Evolutionary conservation across 1,284 basidiomycete genomes (phyloP).

Genomic region (Acaromyces ingoldii): DNA sequence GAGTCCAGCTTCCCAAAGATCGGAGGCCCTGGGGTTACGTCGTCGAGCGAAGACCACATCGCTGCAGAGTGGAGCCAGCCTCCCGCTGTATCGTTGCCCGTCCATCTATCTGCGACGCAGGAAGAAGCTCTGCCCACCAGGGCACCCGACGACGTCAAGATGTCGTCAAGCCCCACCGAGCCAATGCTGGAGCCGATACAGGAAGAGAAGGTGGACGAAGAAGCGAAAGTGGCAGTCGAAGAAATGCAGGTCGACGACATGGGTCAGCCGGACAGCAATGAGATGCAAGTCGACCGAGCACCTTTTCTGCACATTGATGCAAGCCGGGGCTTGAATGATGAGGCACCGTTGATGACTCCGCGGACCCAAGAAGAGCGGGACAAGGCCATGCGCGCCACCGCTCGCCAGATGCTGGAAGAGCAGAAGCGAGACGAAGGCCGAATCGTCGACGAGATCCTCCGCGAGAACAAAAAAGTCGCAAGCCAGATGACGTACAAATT

Average conservation of each 20-base stretch:
- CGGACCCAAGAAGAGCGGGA: conserved; percentile 26
- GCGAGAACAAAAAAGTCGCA: conserved; percentile 22
- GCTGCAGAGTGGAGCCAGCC: too few relatives aligned
- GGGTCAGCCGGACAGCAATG: not conserved
- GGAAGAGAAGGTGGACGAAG: not conserved
- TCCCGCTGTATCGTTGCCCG: too few relatives aligned
- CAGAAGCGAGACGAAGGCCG: not conserved
- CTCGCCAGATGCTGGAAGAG: conserved; percentile 3
- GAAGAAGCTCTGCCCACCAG: too few relatives aligned
- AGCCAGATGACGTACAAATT: conserved; percentile 20
- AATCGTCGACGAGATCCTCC: conserved; percentile 18
- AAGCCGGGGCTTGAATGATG: too few relatives aligned
- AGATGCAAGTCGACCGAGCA: not conserved
- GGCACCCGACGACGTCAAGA: too few relatives aligned
- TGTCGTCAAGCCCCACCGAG: too few relatives aligned
- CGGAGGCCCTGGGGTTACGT: too few relatives aligned
- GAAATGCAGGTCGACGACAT: not conserved
- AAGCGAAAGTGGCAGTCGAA: not conserved
- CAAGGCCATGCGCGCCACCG: conserved; percentile 8
- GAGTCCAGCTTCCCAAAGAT: too few relatives aligned
- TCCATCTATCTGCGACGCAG: too few relatives aligned
- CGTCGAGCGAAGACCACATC: too few relatives aligned
- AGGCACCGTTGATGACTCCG: conserved; percentile 19
- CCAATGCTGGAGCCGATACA: not conserved
- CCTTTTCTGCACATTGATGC: too few relatives aligned